phyloP scores from a whole-genome alignment of 2,329 filamentous ascomycete species.

The Emergomyces orientalis region DNA sequence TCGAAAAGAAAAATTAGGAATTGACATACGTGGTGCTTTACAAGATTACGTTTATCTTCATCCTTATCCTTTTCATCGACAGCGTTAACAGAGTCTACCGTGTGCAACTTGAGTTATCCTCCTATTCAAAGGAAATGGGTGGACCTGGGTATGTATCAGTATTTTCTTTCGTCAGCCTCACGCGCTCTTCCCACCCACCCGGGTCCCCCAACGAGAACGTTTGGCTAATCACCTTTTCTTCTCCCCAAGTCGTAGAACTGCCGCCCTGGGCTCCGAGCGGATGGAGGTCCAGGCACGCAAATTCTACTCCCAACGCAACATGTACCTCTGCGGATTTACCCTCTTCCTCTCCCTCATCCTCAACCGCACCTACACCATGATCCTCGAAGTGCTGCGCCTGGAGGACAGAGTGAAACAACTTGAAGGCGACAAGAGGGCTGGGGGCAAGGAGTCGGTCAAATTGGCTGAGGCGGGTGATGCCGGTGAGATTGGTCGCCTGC shows the following conservation, averaged over 20 bases:
- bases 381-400: constrained; percentile 79
- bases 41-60: constrained; percentile 95
- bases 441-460: constrained; percentile 61
- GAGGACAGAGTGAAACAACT: constrained; percentile 84
- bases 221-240: constrained; percentile 10
- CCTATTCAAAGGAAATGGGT: constrained; percentile 55
- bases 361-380: constrained; percentile 98
- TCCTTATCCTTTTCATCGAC: constrained; percentile 94
- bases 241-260: constrained; percentile 41
- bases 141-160: constrained; percentile 41
- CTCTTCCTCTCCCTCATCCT: constrained; percentile 95
- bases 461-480: constrained; percentile 62
- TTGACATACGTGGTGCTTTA: constrained; percentile 14
- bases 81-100: constrained; percentile 94
- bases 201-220: background rate
- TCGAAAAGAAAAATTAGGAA: background rate
- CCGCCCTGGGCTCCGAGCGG: constrained; percentile 80
- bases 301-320: constrained; percentile 99
- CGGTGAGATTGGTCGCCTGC: constrained; percentile 67
- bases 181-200: constrained; percentile 12
- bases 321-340: constrained; percentile 99
- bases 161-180: background rate
- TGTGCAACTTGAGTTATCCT: constrained; percentile 78
- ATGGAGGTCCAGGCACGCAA: constrained; percentile 99
- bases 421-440: constrained; percentile 55